Conservation (phyloP, 1,284 basidiomycete genomes). For the Apiotrichum gracile region DNA sequence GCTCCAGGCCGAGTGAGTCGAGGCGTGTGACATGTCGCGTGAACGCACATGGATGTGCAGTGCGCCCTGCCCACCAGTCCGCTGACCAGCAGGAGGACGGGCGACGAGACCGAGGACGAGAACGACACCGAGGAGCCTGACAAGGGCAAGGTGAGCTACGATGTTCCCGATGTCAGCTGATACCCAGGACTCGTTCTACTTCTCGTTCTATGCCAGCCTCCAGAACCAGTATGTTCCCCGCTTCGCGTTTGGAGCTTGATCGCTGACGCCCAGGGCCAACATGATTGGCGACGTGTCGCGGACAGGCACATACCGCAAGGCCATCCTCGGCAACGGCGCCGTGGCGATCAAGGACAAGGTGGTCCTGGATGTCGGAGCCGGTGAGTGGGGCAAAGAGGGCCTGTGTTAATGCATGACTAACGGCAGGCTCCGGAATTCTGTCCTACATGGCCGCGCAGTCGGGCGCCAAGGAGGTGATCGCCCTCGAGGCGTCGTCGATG, state of each 20-base stretch:
- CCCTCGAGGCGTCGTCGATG: constrained; percentile 52
- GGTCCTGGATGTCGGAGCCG: constrained; percentile 51
- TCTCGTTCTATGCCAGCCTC: constrained; percentile 42
- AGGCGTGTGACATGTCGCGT: neutral
- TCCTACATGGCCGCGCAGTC: constrained; percentile 51
- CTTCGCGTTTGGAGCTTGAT: too few relatives aligned
- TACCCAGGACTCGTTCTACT: constrained; percentile 23
- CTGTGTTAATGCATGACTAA: neutral
- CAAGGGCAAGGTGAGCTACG: constrained; percentile 1
- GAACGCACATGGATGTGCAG: neutral
- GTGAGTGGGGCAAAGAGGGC: constrained; percentile 17
- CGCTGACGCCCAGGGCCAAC: constrained; percentile 34
- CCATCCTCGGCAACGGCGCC: constrained; percentile 46
- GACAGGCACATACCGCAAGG: constrained; percentile 46
- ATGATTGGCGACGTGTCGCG: constrained; percentile 47
- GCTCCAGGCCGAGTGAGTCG: too few relatives aligned
- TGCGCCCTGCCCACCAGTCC: too few relatives aligned
- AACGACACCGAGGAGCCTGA: neutral
- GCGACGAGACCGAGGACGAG: neutral
- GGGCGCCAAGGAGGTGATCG: constrained; percentile 50
- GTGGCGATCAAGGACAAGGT: constrained; percentile 41
- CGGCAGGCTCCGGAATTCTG: constrained; percentile 50
- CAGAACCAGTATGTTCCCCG: constrained; percentile 29
- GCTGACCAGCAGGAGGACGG: neutral
- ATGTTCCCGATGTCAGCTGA: neutral